Conservation (phyloP, 352 stramenopile genomes). For the Phytophthora hibernalis region DNA sequence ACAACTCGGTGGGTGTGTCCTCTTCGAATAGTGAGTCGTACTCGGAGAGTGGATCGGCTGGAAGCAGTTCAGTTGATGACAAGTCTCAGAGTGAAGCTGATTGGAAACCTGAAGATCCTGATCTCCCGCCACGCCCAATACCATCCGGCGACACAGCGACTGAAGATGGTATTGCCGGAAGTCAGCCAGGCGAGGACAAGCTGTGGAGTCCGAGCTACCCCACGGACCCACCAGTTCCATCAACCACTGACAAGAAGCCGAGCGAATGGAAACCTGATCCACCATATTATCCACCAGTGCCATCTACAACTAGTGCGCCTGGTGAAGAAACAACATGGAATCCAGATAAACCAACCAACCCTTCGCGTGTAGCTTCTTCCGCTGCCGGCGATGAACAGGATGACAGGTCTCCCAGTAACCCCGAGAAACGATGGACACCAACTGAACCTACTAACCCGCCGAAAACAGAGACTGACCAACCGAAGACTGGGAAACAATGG, state of each 20-base stretch:
- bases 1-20: background rate
- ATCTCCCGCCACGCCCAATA: conserved; percentile 10
- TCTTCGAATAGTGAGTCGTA: background rate
- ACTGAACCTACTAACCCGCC: background rate
- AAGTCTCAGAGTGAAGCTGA: background rate
- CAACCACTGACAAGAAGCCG: background rate
- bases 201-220: conserved; percentile 26
- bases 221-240: conserved; percentile 10
- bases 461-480: background rate
- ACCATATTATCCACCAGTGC: background rate
- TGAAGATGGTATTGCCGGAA: conserved; percentile 3
- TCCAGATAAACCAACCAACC: conserved; percentile 12
- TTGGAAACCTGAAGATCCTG: conserved; percentile 23
- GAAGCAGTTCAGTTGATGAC: background rate
- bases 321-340: background rate
- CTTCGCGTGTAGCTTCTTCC: background rate
- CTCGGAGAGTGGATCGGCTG: background rate
- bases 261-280: conserved; percentile 4
- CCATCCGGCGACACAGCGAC: background rate
- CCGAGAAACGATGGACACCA: background rate
- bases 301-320: background rate
- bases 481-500: conserved; percentile 1
- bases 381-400: no score
- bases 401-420: no score
- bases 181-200: conserved; percentile 5